Conservation (phyloP, 768 basidiomycete species). For the Psilocybe tampanensis region DNA sequence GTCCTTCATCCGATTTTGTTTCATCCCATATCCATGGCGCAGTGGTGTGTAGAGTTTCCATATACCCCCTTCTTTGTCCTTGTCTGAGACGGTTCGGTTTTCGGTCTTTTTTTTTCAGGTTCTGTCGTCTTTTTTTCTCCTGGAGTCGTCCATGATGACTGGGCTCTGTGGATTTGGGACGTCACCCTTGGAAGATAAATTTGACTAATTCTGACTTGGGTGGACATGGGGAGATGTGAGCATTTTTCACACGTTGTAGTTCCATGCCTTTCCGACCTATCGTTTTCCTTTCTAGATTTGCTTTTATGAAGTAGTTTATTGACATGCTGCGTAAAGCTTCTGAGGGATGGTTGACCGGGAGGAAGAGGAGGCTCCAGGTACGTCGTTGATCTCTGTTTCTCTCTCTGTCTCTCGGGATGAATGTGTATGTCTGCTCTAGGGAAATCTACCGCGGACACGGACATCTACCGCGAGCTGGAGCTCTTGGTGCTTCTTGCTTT, state of each 20-base stretch:
- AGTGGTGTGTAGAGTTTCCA: background rate
- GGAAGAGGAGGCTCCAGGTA: too few relatives aligned
- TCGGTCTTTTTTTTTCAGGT: too few relatives aligned
- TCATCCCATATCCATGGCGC: background rate
- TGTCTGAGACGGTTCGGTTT: too few relatives aligned
- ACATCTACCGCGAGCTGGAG: background rate
- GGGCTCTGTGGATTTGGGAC: too few relatives aligned
- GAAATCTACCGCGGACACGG: background rate
- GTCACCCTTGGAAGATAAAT: background rate
- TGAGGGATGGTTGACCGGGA: too few relatives aligned
- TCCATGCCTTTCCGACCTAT: background rate
- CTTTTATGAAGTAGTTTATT: background rate
- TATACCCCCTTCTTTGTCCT: too few relatives aligned
- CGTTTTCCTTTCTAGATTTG: background rate
- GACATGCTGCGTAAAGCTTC: background rate
- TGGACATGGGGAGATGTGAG: background rate
- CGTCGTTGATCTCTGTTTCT: too few relatives aligned
- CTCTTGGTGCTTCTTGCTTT: background rate
- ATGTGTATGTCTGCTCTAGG: too few relatives aligned
- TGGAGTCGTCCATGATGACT: background rate
- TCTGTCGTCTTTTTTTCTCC: background rate
- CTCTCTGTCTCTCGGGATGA: too few relatives aligned
- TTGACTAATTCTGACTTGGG: background rate
- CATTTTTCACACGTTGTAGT: background rate
- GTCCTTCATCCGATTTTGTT: background rate